Conservation (phyloP, 306 rosid species). For the Prunus padus region DNA sequence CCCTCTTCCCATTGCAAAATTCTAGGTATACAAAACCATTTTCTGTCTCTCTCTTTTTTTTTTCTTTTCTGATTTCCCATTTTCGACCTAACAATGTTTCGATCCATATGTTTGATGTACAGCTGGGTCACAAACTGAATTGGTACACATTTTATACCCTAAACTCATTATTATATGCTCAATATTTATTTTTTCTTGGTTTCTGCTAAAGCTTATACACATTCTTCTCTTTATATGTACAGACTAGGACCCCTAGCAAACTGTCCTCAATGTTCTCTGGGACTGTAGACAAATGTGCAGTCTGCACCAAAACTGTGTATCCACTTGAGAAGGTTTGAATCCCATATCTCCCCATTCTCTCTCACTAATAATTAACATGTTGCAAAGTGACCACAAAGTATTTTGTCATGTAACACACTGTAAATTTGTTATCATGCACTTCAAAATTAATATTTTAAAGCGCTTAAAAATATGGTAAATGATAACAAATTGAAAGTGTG, state of each 20-base stretch:
- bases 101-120: slow-evolving; percentile 23
- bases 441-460: neutral
- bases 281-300: slow-evolving; percentile 78
- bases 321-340: slow-evolving; percentile 68
- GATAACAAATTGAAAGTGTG: neutral
- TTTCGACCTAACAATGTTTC: neutral
- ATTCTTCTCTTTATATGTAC: neutral
- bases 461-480: neutral
- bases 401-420: neutral
- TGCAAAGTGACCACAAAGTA: no score
- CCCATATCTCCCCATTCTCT: neutral
- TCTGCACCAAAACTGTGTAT: slow-evolving; percentile 75
- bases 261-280: slow-evolving; percentile 68
- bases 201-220: neutral
- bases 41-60: neutral
- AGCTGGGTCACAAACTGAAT: slow-evolving; percentile 43
- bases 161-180: neutral
- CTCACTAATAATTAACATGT: no score
- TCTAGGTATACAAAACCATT: neutral
- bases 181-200: neutral
- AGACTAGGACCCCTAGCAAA: slow-evolving; percentile 66
- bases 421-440: neutral
- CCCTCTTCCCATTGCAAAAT: neutral
- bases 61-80: neutral
- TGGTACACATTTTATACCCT: slow-evolving; percentile 32